Base-by-base conservation (phyloP, 1,139 yeast genomes). In the Protomyces pachydermus region DNA sequence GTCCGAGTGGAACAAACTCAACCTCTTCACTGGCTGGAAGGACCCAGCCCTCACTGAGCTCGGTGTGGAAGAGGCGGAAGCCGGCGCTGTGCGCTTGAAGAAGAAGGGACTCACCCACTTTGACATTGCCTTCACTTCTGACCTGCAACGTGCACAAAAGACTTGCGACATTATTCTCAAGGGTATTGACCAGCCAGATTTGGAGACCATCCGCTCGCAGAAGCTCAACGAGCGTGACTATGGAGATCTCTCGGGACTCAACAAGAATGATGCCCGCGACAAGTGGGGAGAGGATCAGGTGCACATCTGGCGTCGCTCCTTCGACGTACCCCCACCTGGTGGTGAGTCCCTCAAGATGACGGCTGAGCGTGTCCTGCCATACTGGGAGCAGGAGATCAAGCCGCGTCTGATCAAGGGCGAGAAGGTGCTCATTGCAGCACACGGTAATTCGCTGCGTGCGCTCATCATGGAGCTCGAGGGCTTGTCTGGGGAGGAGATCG, bases 21-120 rank as follows among this genome's bases (percentile, higher is more conserved):
- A 93, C 84, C 84, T 91, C 73, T 93, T 93, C 86, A 91, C 98
- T 78, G 98, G 98, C 75, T 93, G 98, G 98, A 97, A 91, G 70
- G 98, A 91, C 78, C 95, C 90, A 71, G 83, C 84, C 76, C 85
- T 93, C 77, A 85, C 95, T 65, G 91, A 58, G 68, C 79, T 82
- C 72, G 98, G 98, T 79, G 84, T 82, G 77, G 82, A 86, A 77
- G 98, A 93, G 81, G 98, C 98, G 72, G 81, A 81, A 72, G 86
- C 88, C 78, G 98, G 97, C 71, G 98, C 98, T 79, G 91, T 85
- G 77, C 83, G 93, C 76, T 82, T 93, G 77, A 87, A 86, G 79
- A 96, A 90, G 78, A 87, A 93, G 70, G 88, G 87, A 70, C 83
- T 90, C 73, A 55, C 56, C 1, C 79, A 83, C 75, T 96, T 95